phyloP scores from a whole-genome alignment of 2,329 filamentous ascomycete genomes.

The Colletotrichum abscissum region DNA sequence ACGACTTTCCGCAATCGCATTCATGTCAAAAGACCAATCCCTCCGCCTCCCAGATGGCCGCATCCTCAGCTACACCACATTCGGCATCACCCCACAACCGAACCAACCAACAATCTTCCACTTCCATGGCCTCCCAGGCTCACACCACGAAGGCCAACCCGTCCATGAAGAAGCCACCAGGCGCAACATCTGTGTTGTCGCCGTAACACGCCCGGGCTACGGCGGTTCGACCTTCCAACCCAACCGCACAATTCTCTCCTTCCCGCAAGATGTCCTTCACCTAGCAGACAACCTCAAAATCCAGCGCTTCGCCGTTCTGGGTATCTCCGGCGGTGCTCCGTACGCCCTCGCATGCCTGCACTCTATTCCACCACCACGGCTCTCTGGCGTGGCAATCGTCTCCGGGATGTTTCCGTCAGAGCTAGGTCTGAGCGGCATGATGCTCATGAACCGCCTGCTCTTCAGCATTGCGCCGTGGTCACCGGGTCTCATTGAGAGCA shows the following conservation, averaged over 20 bases:
- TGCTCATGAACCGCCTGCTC: conserved; percentile 27
- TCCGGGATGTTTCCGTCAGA: conserved; percentile 34
- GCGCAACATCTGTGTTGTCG: conserved; percentile 47
- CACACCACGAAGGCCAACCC: conserved; percentile 48
- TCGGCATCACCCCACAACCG: conserved; percentile 41
- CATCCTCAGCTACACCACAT: conserved; percentile 52
- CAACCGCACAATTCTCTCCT: conserved; percentile 45
- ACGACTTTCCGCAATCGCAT: too few relatives aligned
- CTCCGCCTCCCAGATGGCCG: conserved; percentile 51
- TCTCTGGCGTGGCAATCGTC: conserved; percentile 27
- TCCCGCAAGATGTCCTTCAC: conserved; percentile 45
- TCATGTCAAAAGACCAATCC: background rate
- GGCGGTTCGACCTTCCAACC: conserved; percentile 52
- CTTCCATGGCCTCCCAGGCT: conserved; percentile 55
- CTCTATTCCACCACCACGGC: conserved; percentile 39
- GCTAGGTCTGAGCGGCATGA: conserved; percentile 35
- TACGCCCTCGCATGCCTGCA: conserved; percentile 49
- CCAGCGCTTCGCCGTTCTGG: conserved; percentile 45
- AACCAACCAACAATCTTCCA: conserved; percentile 47
- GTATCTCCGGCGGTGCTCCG: conserved; percentile 49
- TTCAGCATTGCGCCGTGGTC: conserved; percentile 21
- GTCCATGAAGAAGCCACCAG: conserved; percentile 41
- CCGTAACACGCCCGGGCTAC: conserved; percentile 54
- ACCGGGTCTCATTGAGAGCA: conserved; percentile 2
- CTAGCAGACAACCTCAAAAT: conserved; percentile 43